Evolutionary conservation across 73 alveolate species (phyloP).

Genomic region (Paramecium sonneborni): DNA sequence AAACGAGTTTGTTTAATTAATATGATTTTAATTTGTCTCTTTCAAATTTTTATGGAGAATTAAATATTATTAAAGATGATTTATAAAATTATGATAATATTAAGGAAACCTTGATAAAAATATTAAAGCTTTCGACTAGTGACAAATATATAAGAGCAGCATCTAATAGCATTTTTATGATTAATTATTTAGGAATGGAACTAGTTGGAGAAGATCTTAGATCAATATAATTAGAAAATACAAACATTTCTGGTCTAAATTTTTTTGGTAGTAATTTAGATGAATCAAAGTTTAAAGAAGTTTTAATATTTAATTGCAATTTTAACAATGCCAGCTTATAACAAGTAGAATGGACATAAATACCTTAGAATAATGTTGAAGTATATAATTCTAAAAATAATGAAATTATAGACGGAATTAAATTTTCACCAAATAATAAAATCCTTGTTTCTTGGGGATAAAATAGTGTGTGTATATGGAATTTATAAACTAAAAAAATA

Average conservation of each 20-base stretch:
- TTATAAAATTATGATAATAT: not conserved
- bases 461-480: not conserved
- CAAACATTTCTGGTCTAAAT: not conserved
- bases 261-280: not conserved
- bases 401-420: not conserved
- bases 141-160: not conserved
- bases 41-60: not conserved
- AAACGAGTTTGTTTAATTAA: not conserved
- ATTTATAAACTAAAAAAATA: not conserved
- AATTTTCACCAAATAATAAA: not conserved
- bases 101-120: not conserved
- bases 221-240: not conserved
- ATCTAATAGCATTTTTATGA: not conserved
- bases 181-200: not conserved
- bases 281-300: not conserved
- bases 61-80: not conserved
- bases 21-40: not conserved
- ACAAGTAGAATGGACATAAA: not conserved
- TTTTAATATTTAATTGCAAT: not conserved
- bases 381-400: not conserved
- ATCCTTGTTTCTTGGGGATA: not conserved
- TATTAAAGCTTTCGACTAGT: not conserved
- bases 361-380: not conserved
- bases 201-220: not conserved
- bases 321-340: not conserved